Percentiles rank a stretch among this genome's conserved stretches.
Evolutionary conservation across 805 yeast species (phyloP).

Genomic region (Yarrowia keelungensis): DNA sequence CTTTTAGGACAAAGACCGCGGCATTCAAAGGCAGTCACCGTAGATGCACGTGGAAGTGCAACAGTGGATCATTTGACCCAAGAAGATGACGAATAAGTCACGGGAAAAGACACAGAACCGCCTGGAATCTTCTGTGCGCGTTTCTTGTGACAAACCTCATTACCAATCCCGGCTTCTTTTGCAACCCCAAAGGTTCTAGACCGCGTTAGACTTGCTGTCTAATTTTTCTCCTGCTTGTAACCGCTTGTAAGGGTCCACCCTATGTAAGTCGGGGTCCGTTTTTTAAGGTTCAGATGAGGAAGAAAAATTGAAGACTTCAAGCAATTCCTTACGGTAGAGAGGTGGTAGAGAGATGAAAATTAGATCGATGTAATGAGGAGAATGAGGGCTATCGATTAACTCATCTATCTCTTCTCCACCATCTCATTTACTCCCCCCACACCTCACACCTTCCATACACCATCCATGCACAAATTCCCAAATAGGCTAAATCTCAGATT

Average conservation of each 20-base stretch:
- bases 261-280: conserved; percentile 12
- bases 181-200: conserved; percentile 7
- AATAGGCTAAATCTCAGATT: conserved; percentile 14
- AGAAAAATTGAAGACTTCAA: not conserved
- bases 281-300: not conserved
- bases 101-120: too few species aligned
- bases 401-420: rapidly evolving
- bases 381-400: not conserved
- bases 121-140: too few species aligned
- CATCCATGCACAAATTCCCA: conserved; percentile 13
- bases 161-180: not conserved
- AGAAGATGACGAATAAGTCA: too few species aligned
- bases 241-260: not conserved
- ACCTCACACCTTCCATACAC: not conserved
- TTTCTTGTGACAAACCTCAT: not conserved
- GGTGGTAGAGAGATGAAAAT: not conserved
- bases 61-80: too few species aligned
- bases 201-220: not conserved
- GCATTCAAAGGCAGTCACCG: too few species aligned
- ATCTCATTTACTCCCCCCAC: not conserved
- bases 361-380: not conserved
- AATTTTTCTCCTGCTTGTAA: conserved; percentile 3
- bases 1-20: too few species aligned
- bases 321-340: not conserved
- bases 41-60: too few species aligned